Conservation (phyloP, 768 basidiomycete species). For the Psilocybe azurescens region DNA sequence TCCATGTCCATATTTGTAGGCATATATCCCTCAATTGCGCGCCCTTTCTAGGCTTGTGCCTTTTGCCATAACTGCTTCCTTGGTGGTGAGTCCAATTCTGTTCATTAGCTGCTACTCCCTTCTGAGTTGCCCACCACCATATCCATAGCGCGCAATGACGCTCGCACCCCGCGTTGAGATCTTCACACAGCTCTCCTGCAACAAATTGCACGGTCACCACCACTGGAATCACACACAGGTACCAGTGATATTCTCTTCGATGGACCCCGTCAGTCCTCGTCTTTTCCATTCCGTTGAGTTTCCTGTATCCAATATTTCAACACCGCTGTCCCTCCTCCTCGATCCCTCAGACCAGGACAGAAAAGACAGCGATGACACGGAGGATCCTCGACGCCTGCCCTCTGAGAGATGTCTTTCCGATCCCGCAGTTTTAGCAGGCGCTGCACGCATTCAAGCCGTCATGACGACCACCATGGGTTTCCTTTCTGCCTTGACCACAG, state of each 20-base stretch:
- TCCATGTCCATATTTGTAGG: constrained; percentile 9
- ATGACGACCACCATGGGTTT: constrained; percentile 83
- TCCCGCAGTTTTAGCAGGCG: constrained; percentile 71
- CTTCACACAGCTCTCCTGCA: constrained; percentile 80
- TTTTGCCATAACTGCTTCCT: constrained; percentile 67
- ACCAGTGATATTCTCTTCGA: constrained; percentile 16
- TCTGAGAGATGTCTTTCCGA: constrained; percentile 42
- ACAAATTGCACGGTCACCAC: constrained; percentile 49
- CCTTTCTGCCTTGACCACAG: constrained; percentile 84
- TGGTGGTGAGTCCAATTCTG: constrained; percentile 58
- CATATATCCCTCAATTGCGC: constrained; percentile 11
- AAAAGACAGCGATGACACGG: constrained; percentile 33
- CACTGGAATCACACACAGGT: constrained; percentile 45
- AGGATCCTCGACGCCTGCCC: constrained; percentile 43
- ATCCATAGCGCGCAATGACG: constrained; percentile 80
- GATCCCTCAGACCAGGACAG: constrained; percentile 13
- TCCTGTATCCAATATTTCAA: constrained; percentile 9
- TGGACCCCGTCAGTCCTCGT: constrained; percentile 36
- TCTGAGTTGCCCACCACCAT: constrained; percentile 11
- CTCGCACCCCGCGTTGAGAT: constrained; percentile 81
- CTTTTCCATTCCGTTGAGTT: constrained; percentile 17
- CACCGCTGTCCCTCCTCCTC: constrained; percentile 8
- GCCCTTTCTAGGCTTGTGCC: constrained; percentile 68
- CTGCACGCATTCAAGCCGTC: constrained; percentile 73
- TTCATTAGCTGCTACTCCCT: constrained; percentile 1